A percentile compares a stretch with the other conserved stretches of the same genome.
Conservation (phyloP, 805 yeast genomes). For the Metschnikowia santaceciliae region DNA sequence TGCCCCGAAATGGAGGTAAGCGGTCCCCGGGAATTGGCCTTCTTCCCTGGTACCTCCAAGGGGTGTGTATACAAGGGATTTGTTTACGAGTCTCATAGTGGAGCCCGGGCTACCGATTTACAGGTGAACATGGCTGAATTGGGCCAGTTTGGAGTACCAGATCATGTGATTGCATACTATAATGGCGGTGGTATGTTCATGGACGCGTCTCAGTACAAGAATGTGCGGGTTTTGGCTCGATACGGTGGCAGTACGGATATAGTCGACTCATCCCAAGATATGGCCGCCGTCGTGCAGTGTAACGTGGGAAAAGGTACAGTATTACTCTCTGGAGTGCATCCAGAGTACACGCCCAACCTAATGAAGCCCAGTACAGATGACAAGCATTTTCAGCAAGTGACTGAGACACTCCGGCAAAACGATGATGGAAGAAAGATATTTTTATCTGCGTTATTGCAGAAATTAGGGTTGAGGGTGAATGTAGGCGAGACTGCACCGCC, state of each 20-base stretch:
- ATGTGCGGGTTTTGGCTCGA: slow-evolving; percentile 70
- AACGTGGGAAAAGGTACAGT: slow-evolving; percentile 72
- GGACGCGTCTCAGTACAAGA: slow-evolving; percentile 57
- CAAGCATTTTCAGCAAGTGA: slow-evolving; percentile 28
- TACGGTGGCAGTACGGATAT: slow-evolving; percentile 59
- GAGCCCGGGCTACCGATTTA: slow-evolving; percentile 61
- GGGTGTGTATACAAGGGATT: slow-evolving; percentile 86
- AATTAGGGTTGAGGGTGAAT: slow-evolving; percentile 69
- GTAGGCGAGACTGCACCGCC: slow-evolving; percentile 50
- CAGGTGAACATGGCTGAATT: slow-evolving; percentile 32
- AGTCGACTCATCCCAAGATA: slow-evolving; percentile 26
- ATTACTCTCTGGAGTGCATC: slow-evolving; percentile 80
- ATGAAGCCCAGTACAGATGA: slow-evolving; percentile 35
- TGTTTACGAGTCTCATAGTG: slow-evolving; percentile 68
- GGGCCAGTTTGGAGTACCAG: slow-evolving; percentile 15
- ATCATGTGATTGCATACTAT: slow-evolving; percentile 47
- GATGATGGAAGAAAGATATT: slow-evolving; percentile 53
- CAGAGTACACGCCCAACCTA: slow-evolving; percentile 68
- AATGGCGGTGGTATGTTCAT: slow-evolving; percentile 91
- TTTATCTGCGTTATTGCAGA: slow-evolving; percentile 50
- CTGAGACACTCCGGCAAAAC: slow-evolving; percentile 32
- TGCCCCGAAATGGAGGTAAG: slow-evolving; percentile 67
- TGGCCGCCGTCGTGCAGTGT: slow-evolving; percentile 72
- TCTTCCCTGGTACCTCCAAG: slow-evolving; percentile 78
- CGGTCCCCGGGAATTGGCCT: slow-evolving; percentile 77